Percentiles rank a stretch among this genome's conserved stretches.
phyloP scores from a whole-genome alignment of 2,329 filamentous ascomycete species.

The Penicillium janthinellum region DNA sequence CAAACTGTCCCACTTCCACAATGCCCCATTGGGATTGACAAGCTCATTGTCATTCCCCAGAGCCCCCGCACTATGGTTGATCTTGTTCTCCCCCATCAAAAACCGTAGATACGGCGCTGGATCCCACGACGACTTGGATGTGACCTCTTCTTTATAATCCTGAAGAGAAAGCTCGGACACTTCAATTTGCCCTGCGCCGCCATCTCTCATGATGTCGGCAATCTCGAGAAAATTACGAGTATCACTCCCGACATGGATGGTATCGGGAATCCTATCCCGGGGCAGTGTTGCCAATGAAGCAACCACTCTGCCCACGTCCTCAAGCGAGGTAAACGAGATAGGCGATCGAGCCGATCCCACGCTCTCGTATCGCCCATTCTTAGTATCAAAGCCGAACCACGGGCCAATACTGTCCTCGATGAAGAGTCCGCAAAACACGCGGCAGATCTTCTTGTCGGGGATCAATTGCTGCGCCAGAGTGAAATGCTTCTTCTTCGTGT shows the following conservation, averaged over 20 bases:
- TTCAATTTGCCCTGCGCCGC: background rate
- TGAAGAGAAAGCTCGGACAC: background rate
- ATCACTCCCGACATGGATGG: background rate
- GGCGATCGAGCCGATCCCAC: background rate
- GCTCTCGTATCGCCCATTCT: background rate
- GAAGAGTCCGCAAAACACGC: constrained; percentile 2
- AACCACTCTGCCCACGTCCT: background rate
- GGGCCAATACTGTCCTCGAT: constrained; percentile 2
- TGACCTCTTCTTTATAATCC: background rate
- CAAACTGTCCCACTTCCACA: background rate
- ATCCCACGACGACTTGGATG: background rate
- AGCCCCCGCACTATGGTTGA: background rate
- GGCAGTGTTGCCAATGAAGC: background rate
- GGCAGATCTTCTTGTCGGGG: constrained; percentile 1
- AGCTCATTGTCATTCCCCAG: background rate
- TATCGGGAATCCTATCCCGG: background rate
- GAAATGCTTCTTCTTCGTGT: constrained; percentile 3
- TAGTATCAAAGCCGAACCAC: background rate
- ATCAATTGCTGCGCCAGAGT: constrained; percentile 1
- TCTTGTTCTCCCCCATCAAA: background rate
- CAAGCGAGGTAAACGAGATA: background rate
- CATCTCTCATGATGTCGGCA: background rate
- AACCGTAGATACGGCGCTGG: background rate
- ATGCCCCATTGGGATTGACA: background rate
- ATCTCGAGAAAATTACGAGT: constrained; percentile 1